Percentiles rank a stretch among this genome's conserved stretches.
Conservation (phyloP, 805 yeast genomes). For the Candida coquimbonensis region DNA sequence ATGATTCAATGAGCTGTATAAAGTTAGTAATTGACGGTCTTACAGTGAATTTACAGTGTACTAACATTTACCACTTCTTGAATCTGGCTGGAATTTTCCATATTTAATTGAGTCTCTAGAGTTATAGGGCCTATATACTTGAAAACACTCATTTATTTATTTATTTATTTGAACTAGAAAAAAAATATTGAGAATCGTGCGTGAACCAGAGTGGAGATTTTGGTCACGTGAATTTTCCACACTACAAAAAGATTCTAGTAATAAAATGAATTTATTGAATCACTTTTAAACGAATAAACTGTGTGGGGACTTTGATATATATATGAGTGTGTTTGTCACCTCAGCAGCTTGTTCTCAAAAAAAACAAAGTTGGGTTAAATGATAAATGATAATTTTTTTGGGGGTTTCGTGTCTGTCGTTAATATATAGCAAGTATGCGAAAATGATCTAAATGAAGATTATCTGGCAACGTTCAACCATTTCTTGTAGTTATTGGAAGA, state of each 20-base stretch:
- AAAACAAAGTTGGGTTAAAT: not conserved
- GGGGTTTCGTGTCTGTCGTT: not conserved
- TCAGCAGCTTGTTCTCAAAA: not conserved
- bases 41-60: not conserved
- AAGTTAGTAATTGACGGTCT: not conserved
- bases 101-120: not conserved
- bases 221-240: too few species aligned
- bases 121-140: too few species aligned
- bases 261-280: too few species aligned
- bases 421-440: not conserved
- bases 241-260: too few species aligned
- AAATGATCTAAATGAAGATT: not conserved
- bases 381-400: not conserved
- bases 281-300: too few species aligned
- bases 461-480: slow-evolving; percentile 22
- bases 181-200: too few species aligned
- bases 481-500: slow-evolving; percentile 25
- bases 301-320: too few species aligned
- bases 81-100: not conserved
- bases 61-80: slow-evolving; percentile 7
- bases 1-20: slow-evolving; percentile 17
- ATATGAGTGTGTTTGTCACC: too few species aligned
- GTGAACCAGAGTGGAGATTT: too few species aligned
- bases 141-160: too few species aligned
- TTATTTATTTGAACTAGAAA: too few species aligned